Percentiles rank a stretch among this genome's conserved stretches.
phyloP scores from a whole-genome alignment of 2,329 filamentous ascomycete species.

The Bretziella fagacearum region DNA sequence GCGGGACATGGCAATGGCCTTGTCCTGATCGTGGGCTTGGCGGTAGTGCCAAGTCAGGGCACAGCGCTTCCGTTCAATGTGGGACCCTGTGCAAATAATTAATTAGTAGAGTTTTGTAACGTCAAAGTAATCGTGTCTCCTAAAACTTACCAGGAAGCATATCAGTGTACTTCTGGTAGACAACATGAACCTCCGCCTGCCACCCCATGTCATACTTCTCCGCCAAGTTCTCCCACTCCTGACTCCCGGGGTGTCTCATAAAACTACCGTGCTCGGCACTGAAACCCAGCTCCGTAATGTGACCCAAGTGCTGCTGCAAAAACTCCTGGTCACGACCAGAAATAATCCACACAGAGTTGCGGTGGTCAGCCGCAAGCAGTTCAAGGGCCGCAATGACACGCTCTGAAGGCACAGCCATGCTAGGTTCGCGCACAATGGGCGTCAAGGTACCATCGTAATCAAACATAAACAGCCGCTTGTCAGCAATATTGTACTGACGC shows the following conservation, averaged over 20 bases:
- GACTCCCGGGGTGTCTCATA: slow-evolving; percentile 60
- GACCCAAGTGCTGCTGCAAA: slow-evolving; percentile 77
- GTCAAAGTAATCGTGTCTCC: neutral
- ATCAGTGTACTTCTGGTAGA: slow-evolving; percentile 81
- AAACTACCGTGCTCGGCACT: slow-evolving; percentile 96
- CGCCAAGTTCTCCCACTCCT: slow-evolving; percentile 76
- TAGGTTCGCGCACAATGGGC: slow-evolving; percentile 82
- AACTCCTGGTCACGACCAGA: slow-evolving; percentile 88
- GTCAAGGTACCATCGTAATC: slow-evolving; percentile 97
- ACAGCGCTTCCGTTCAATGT: slow-evolving; percentile 86
- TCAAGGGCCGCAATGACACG: slow-evolving; percentile 66
- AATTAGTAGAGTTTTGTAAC: neutral
- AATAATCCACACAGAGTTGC: slow-evolving; percentile 95
- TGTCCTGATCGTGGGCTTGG: slow-evolving; percentile 62
- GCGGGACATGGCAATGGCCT: slow-evolving; percentile 59
- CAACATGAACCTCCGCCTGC: slow-evolving; percentile 68
- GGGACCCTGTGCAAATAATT: slow-evolving; percentile 45
- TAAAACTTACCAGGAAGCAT: slow-evolving; percentile 52
- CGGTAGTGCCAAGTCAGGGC: slow-evolving; percentile 97
- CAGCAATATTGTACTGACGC: slow-evolving; percentile 54
- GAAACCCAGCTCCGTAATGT: slow-evolving; percentile 76
- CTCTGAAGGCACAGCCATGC: slow-evolving; percentile 73
- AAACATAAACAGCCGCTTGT: slow-evolving; percentile 87
- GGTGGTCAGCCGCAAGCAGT: slow-evolving; percentile 58
- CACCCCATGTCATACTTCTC: slow-evolving; percentile 81